Base-by-base conservation (phyloP, 2,329 filamentous ascomycete genomes). In the Botryotinia calthae region DNA sequence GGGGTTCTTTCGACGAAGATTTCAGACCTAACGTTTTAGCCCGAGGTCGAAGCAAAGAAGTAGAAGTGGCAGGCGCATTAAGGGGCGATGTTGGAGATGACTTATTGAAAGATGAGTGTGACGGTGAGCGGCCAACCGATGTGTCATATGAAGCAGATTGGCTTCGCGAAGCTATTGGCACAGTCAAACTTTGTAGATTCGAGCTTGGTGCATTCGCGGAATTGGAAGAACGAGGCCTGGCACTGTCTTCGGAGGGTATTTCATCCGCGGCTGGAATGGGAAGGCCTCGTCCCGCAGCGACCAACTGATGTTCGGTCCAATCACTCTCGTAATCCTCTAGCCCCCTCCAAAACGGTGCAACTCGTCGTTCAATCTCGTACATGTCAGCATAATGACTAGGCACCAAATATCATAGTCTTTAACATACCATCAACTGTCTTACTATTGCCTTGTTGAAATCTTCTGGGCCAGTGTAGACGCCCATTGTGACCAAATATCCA, bases 311-410 rank as follows among this genome's bases (percentile, higher is more conserved):
- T 80, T 99, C 96, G 20, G 94, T 92, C 96, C 96, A 99, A 70
- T 89, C 92, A 34, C 93, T 88, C 25, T 91, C 91, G 82, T 96
- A 94, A 81, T 98, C 95, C 76, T 97, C 91, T 6, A 99, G 85
- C 8, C 96, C 96, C 80, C 92, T 91, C 94, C 95, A 99, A 82
- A 99, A 99, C 0, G 96, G 96, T 59, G 96, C 96, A 75, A 99
- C 84, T 75, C 92, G 91, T 77, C 96, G 89, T 83, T 99, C 96
- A 81, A 99, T 94, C 95, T 98, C 75, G 62, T 74, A 77, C 72
- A 28, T 68, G 70, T 79, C 58, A 80, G 75, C 70, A 73, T 71
- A 59, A 18, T 54, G 48, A 44, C 20, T 18, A n/a, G 54, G 48
- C 40, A 31, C 18, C 18, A 54, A 76, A 37, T n/a, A 48, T 42